Evolutionary conservation across 1,284 basidiomycete genomes (phyloP), one percentile per base, ranked within the genome.

Genomic region (Inonotus hispidus): DNA sequence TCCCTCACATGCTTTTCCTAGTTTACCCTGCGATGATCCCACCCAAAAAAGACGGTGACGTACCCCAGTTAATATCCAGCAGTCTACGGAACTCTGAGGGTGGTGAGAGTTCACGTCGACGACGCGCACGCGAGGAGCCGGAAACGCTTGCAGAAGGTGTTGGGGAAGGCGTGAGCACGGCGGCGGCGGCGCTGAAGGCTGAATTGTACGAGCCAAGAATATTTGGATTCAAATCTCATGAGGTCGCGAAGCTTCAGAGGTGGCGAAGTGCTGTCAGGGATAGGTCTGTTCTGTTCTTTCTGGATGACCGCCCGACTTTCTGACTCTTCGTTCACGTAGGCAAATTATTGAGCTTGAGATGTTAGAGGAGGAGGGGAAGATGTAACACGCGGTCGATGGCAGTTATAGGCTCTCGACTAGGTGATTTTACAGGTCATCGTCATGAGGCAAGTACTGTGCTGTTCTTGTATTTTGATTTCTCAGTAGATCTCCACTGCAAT

Each of bases 1-100:
- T 98, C 77, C 93, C 94, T 0, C 95, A 97, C 72, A 88, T 98
- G 67, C 79, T 98, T 50, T 95, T 95, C 77, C 92, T 98, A 78
- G 93, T 95, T 46, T 96, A 97, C 72, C 94, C 95, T 0, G 85
- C 87, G 59, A 85, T 96, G 68, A 89, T 95, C 54, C 92, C 95
- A 10, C 82, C 86, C 29, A 98, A 97, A 74, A 98, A 97, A 74
- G 82, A 79, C 45, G 86, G 87, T 23, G 83, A 85, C 38, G 66
- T 80, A 66, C 70, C 32, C 3, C 32, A 32, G 32, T 8, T 32
- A 4, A 3, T 38, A 63, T 68, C 41, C 55, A 64, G 6, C 68
- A 71, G 53, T 56, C 3, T 61, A 52, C 35, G 68, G 64, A 66
- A 49, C 39, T 69, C 66, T 46, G 75, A 77, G 45, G 68, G 69